Evolutionary conservation across 768 basidiomycete species (phyloP), one percentile per base, ranked within the genome.

Genomic region (Rhodotorula babjevae): DNA sequence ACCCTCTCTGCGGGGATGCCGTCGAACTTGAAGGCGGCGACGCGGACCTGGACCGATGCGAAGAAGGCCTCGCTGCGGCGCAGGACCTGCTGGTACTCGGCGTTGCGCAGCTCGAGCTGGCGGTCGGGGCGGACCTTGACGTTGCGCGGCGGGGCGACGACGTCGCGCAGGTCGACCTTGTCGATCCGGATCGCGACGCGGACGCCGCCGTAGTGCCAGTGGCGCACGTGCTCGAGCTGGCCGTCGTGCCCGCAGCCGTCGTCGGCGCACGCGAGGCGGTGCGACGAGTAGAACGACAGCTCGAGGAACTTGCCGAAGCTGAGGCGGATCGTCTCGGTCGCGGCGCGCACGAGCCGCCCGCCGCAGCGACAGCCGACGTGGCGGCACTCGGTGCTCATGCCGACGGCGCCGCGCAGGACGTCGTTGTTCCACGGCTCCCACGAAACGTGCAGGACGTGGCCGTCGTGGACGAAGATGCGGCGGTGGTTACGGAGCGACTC

Each of bases 281-380:
- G 87, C 3, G 71, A 72, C 44, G 93, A 93, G 81, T 98, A 96
- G 81, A 97, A 97, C 79, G 93, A 90, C 40, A 95, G 87, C 79
- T 99, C 95, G 42, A 99, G 85, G 80, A 95, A 98, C 77, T 96
- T 94, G 49, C 90, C 92, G 80, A 97, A 95, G 10, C 94, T 97
- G 79, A 95, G 93, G 67, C 89, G 84, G 78, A 92, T 90, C 85
- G 78, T 93, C 80, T 95, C 93, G 77, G 91, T 89, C 3, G 92
- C 92, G 52, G 93, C 91, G 5, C 92, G 91, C 6, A 91, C 93
- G 1, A 88, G 89, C 84, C 89, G 44, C 86, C 88, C 79, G 87
- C 92, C 36, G 86, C 96, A 99, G 14, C 87, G 85, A 47, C 71
- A 72, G 23, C 71, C 65, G 0, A 52, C 57, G 16, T 21, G 44